Percentiles rank a stretch among this genome's conserved stretches.
Evolutionary conservation across 192 early-diverging fungal genomes (phyloP).

Genomic region (Coemansia sp.): DNA sequence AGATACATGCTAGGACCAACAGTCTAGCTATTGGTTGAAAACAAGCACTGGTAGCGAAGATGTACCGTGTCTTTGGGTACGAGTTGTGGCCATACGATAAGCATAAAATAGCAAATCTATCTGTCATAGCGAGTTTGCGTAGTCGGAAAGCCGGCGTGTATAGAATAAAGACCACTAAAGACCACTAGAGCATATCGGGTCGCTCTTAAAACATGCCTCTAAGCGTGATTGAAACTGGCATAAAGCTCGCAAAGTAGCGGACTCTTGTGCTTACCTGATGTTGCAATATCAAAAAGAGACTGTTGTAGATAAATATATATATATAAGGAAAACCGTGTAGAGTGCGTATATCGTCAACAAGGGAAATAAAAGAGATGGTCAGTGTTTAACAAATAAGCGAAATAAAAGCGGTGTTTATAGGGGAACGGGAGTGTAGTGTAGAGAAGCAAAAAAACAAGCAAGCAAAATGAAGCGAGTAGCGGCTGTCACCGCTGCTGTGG

Average conservation of each 20-base stretch:
- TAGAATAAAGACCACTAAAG: no score
- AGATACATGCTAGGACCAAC: not conserved
- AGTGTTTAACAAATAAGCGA: not conserved
- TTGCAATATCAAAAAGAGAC: not conserved
- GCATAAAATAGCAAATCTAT: no score
- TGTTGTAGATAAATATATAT: not conserved
- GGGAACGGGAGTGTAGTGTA: not conserved
- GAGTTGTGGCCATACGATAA: no score
- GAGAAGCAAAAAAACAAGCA: not conserved
- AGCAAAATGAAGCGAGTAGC: not conserved
- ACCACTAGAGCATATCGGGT: no score
- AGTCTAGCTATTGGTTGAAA: no score
- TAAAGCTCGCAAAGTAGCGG: not conserved
- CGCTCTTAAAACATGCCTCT: not conserved
- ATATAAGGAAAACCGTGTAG: not conserved
- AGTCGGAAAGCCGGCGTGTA: no score
- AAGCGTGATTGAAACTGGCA: not conserved
- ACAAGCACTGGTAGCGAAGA: no score
- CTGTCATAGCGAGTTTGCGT: no score
- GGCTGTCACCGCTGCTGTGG: not conserved
- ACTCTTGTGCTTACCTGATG: not conserved
- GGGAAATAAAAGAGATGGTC: not conserved
- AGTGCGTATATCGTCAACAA: not conserved
- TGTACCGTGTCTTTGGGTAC: no score
- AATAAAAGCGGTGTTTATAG: not conserved